Evolutionary conservation across 1,284 basidiomycete genomes (phyloP), one percentile per base, ranked within the genome.

Genomic region (Cutaneotrichosporon sp.): DNA sequence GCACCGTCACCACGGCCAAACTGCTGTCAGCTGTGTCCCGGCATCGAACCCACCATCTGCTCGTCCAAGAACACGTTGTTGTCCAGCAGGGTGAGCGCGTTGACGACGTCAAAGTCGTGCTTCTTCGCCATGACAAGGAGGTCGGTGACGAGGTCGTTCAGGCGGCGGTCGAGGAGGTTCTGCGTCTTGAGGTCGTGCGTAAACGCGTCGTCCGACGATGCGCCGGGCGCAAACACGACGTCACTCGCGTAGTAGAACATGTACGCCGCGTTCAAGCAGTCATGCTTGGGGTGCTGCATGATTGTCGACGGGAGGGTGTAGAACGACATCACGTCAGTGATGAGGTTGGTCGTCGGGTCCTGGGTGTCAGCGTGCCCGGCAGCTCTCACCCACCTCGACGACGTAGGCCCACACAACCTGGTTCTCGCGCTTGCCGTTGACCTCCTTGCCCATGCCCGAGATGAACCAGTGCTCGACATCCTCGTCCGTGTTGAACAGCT

Each of bases 381-480:
- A 42, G 13, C 11, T 36, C 14, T 1, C 14, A 73, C 82, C 65
- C 70, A 92, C 93, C 84, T 98, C 95, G 42, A 97, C 90, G 34
- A 99, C 95, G 73, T 97, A 99, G 3, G 91, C 85, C 95, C 95
- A 99, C 1, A 91, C 89, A 42, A 99, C 95, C 76, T 98, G 95
- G 18, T 84, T 87, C 22, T 85, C 81, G 63, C 90, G 83, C 62
- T 81, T 84, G 34, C 82, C 80, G 38, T 82, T 81, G 5, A 73
- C 80, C 0, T 89, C 88, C 14, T 78, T 81, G 0, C 95, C 95
- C 36, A 83, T 82, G 1, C 97, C 95, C 67, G 89, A 92, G 67
- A 95, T 80, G 76, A 99, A 88, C 67, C 94, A 88, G 80, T 99
- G 95, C 65, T 83, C 83, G 25, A 93, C 82, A 77, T 99, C 97